phyloP scores from a whole-genome alignment of 176 grass and related monocot species.

The Musa troglodytarum region DNA sequence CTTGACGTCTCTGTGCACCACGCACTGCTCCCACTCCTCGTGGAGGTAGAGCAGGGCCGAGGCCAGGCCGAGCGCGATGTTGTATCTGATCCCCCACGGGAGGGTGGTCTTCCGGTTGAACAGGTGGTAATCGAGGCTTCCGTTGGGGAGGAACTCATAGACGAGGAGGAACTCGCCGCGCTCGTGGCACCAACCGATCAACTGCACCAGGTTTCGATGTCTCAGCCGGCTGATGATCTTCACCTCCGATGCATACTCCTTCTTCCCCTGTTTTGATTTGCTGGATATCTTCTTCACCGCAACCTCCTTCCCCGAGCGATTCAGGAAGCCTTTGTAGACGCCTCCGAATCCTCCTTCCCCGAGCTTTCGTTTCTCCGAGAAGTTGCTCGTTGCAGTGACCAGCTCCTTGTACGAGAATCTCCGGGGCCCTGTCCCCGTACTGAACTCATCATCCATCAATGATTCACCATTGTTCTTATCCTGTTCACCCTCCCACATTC shows the following conservation, averaged over 20 bases:
- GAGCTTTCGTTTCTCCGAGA: slow-evolving; percentile 3
- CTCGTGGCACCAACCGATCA: slow-evolving; percentile 8
- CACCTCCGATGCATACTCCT: slow-evolving; percentile 11
- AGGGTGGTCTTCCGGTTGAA: background rate
- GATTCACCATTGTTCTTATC: background rate
- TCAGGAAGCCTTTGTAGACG: slow-evolving; percentile 4
- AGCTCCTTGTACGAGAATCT: slow-evolving; percentile 4
- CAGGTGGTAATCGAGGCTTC: slow-evolving; percentile 7
- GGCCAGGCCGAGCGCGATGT: background rate
- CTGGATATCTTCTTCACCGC: slow-evolving; percentile 9
- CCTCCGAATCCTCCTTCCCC: slow-evolving; percentile 11
- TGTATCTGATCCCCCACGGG: background rate
- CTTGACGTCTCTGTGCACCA: slow-evolving; percentile 14
- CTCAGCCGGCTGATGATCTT: slow-evolving; percentile 13
- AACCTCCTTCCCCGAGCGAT: background rate
- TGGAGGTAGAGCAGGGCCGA: slow-evolving; percentile 13
- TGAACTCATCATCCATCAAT: slow-evolving; percentile 2
- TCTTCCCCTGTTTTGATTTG: slow-evolving; percentile 2
- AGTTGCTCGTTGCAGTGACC: background rate
- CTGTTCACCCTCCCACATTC: background rate
- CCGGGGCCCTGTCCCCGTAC: background rate
- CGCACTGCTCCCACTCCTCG: slow-evolving; percentile 19
- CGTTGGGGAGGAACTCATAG: slow-evolving; percentile 15
- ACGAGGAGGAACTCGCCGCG: slow-evolving; percentile 10
- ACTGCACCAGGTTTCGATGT: slow-evolving; percentile 16